Base-by-base conservation (phyloP, 352 stramenopile species). In the Globisporangium solare region DNA sequence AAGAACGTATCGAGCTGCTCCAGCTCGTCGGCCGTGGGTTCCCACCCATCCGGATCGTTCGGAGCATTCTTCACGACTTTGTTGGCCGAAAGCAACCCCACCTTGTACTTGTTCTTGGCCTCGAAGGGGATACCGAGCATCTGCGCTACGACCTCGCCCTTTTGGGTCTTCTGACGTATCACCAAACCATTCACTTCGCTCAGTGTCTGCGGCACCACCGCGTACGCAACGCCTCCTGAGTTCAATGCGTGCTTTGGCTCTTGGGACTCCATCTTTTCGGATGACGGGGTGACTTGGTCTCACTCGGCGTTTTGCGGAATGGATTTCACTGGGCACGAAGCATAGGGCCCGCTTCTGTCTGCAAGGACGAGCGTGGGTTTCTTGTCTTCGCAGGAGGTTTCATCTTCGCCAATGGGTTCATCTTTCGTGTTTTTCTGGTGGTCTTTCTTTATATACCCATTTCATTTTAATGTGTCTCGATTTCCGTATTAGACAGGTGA, bases 91-190 rank as follows among this genome's bases (percentile, higher is more conserved):
- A 89, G 62, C 18, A 64, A 21, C 24, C 70, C 61, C 39, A 88
- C 54, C 15, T 67, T 68, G 67, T 88, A 89, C 61, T 80, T 76
- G 74, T 89, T 89, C 39, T 51, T 57, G n/a, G 64, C 43, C 52
- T 89, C 76, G 41, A 72, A 86, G 2, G 79, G 74, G 42, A 87
- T 21, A 11, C 68, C 75, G 37, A 83, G 14, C 48, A 74, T 62
- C 63, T 88, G 76, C 49, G 74, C 70, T n/a, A 74, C 49, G 41
- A 74, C 67, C 43, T 86, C 75, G 14, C 50, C 58, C 37, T 64
- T 67, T 45, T 88, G 79, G 1, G 72, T 70, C 60, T 76, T 68
- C 61, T 89, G 79, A 8, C 73, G 71, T 43, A 86, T 58, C 31
- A 88, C 74, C 18, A 88, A 51, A 4, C 76, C 74, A 18, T 64